phyloP scores from a whole-genome alignment of 2,329 filamentous ascomycete genomes.

The Penicillium sp. region DNA sequence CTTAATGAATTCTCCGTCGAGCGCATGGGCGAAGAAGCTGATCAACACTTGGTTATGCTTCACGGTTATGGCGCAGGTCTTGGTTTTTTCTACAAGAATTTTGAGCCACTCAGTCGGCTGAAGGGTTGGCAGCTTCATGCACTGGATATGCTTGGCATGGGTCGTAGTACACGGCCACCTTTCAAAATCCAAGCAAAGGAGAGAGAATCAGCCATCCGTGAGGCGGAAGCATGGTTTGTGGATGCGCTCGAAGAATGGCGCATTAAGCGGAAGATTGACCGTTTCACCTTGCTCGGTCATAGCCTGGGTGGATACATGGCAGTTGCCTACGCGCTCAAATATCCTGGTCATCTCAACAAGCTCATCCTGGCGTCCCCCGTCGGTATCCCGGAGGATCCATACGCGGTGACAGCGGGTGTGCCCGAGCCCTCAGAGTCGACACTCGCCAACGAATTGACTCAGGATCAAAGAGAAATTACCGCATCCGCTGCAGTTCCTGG shows the following conservation, averaged over 20 bases:
- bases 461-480: slow-evolving; percentile 56
- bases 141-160: slow-evolving; percentile 93
- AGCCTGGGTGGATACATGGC: slow-evolving; percentile 92
- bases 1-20: slow-evolving; percentile 93
- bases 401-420: slow-evolving; percentile 73
- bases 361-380: slow-evolving; percentile 92
- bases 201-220: slow-evolving; percentile 69
- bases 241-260: slow-evolving; percentile 97
- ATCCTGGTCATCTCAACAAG: slow-evolving; percentile 90
- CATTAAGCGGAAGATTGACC: slow-evolving; percentile 77
- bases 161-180: slow-evolving; percentile 72
- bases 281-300: slow-evolving; percentile 89
- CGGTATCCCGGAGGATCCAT: slow-evolving; percentile 89
- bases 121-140: slow-evolving; percentile 85
- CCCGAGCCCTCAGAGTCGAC: slow-evolving; percentile 70
- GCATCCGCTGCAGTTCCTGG: slow-evolving; percentile 19
- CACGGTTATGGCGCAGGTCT: slow-evolving; percentile 95
- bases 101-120: slow-evolving; percentile 73
- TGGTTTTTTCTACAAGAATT: slow-evolving; percentile 98
- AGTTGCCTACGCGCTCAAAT: slow-evolving; percentile 91
- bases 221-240: slow-evolving; percentile 93
- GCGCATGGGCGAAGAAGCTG: slow-evolving; percentile 67
- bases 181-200: slow-evolving; percentile 84
- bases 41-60: slow-evolving; percentile 88
- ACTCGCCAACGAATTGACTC: slow-evolving; percentile 69